Evolutionary conservation across 2,329 filamentous ascomycete genomes (phyloP).

Genomic region (Chaetomium sp.): DNA sequence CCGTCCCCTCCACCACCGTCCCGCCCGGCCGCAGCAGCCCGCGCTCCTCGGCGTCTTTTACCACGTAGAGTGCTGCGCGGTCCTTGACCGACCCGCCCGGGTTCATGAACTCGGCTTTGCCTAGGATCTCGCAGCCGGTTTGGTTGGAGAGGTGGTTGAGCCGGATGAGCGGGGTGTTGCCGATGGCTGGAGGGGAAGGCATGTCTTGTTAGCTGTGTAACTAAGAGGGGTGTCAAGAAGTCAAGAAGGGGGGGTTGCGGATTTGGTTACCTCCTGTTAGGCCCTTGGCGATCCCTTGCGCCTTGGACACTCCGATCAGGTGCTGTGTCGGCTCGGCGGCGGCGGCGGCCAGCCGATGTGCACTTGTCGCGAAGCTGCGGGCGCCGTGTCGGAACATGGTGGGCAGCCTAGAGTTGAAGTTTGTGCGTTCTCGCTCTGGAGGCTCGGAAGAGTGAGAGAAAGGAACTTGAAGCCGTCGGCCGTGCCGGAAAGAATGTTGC

Average conservation of each 20-base stretch:
- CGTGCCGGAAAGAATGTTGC: conserved; percentile 6
- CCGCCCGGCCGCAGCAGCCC: conserved; percentile 82
- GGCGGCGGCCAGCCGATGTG: conserved; percentile 54
- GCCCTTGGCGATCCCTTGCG: conserved; percentile 76
- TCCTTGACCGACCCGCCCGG: conserved; percentile 96
- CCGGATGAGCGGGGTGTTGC: conserved; percentile 92
- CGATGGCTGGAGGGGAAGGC: conserved; percentile 69
- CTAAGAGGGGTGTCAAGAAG: not conserved
- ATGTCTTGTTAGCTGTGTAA: not conserved
- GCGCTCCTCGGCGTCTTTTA: conserved; percentile 88
- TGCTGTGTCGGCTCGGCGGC: conserved; percentile 55
- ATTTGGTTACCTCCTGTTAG: conserved; percentile 71
- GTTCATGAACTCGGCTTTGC: conserved; percentile 99
- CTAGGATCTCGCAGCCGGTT: conserved; percentile 90
- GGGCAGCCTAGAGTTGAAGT: not conserved
- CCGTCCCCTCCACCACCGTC: conserved; percentile 95
- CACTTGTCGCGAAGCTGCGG: conserved; percentile 67
- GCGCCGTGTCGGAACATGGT: conserved; percentile 70
- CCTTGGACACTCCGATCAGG: conserved; percentile 72
- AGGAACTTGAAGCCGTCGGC: not conserved
- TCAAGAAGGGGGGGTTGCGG: no score
- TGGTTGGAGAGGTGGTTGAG: conserved; percentile 85
- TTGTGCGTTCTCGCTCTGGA: not conserved
- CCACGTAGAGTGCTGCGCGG: conserved; percentile 89
- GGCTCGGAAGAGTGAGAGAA: not conserved